These are phyloP conservation scores for Lasiosphaeriaceae sp. DNA, from an alignment of 495 filamentous ascomycete species.

Conservation along the genomic window DNA sequence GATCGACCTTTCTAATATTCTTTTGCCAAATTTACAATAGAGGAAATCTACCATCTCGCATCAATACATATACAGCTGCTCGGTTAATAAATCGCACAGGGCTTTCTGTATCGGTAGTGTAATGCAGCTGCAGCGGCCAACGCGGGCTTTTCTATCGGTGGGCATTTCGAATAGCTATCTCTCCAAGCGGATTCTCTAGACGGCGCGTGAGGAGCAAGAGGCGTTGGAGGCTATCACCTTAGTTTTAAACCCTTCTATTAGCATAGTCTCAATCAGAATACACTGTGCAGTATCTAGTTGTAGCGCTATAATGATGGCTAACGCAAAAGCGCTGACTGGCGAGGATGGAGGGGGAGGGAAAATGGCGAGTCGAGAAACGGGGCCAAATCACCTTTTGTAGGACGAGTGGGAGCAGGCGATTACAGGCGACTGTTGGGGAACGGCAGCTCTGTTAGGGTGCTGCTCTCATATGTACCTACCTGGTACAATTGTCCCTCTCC, in stretches of 20 bases:
- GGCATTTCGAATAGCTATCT: conserved; percentile 18
- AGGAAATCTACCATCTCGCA: conserved; percentile 17
- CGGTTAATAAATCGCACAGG: conserved; percentile 5
- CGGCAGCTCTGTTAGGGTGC: background rate
- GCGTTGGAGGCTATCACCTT: conserved; percentile 23
- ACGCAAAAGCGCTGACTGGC: conserved; percentile 18
- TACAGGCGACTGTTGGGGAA: background rate
- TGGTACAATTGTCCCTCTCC: background rate
- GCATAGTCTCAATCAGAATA: conserved; percentile 21
- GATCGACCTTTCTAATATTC: conserved; percentile 17
- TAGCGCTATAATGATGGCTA: conserved; percentile 19
- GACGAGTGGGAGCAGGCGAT: too few relatives aligned
- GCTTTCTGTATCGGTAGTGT: conserved; percentile 12
- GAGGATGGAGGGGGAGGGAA: conserved; percentile 15
- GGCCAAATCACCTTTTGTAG: background rate
- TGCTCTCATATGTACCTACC: conserved; percentile 4
- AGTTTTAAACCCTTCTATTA: conserved; percentile 24
- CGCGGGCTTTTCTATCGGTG: conserved; percentile 10
- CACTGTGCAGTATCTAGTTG: conserved; percentile 11
- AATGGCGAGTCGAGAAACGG: background rate
- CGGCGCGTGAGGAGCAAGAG: conserved; percentile 17
- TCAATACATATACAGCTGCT: conserved; percentile 15
- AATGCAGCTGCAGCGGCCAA: conserved; percentile 21
- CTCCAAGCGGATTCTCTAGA: conserved; percentile 22
- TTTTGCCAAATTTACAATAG: conserved; percentile 16